Conservation (phyloP, 2,329 filamentous ascomycete genomes). For the Didymella glomerata region DNA sequence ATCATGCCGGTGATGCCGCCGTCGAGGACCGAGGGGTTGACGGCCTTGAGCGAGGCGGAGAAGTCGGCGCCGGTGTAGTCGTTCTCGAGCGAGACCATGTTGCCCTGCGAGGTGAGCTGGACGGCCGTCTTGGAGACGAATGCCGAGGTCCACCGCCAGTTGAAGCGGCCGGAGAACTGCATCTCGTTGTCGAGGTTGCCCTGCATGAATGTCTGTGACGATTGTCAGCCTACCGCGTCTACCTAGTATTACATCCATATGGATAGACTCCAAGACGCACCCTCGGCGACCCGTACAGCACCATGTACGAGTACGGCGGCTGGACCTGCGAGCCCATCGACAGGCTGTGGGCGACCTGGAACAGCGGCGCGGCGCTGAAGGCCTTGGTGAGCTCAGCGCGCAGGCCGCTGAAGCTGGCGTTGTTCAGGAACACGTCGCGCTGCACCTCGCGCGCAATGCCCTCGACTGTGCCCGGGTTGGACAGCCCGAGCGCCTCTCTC, state of each 20-base stretch:
- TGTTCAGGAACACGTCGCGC: conserved; percentile 94
- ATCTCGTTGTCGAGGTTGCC: conserved; percentile 94
- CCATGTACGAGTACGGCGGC: conserved; percentile 94
- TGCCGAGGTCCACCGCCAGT: conserved; percentile 84
- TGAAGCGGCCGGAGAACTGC: conserved; percentile 85
- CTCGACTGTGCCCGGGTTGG: conserved; percentile 93
- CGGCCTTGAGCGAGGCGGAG: conserved; percentile 87
- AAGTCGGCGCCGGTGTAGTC: conserved; percentile 96
- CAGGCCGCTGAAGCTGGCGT: conserved; percentile 95
- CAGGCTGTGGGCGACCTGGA: conserved; percentile 97
- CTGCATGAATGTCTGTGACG: conserved; percentile 84
- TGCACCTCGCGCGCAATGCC: conserved; percentile 89
- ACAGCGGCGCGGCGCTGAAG: conserved; percentile 91
- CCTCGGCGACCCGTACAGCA: conserved; percentile 91
- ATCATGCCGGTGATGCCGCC: conserved; percentile 94
- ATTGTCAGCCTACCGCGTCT: neutral
- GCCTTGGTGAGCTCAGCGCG: conserved; percentile 96
- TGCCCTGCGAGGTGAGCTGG: conserved; percentile 84
- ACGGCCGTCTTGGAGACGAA: conserved; percentile 88
- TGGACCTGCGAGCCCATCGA: conserved; percentile 88
- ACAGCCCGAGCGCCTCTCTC: conserved; percentile 85
- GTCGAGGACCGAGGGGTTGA: conserved; percentile 94
- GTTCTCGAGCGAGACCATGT: conserved; percentile 92
- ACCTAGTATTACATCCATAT: neutral
- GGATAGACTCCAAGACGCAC: conserved; percentile 61